Base-by-base conservation (phyloP, 495 filamentous ascomycete species). In the Hyaloscypha hepaticicola region DNA sequence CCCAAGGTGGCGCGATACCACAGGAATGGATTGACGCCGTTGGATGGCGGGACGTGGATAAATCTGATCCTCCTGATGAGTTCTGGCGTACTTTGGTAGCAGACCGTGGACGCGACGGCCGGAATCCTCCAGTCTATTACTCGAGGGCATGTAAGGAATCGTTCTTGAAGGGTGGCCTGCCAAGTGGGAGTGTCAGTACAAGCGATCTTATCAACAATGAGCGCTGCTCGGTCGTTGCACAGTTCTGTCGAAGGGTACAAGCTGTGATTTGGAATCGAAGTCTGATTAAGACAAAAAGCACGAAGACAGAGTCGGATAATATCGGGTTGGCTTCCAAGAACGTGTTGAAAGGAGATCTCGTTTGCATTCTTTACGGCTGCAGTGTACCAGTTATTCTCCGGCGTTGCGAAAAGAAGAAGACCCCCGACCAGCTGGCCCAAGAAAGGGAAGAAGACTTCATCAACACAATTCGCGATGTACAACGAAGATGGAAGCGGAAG, bases 281-380 rank as follows among this genome's bases (percentile, higher is more conserved):
- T 12, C 25, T 55, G 70, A 56, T 70, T 69, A 51, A 56, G 49
- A 28, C 66, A 33, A 21, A 48, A 8, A 16, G 22, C 7, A 11
- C 9, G 5, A 1, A 24, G 19, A 22, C 28, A 3, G 2, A 33
- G 31, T 7, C 7, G 0, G 31, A 33, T 12, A 45, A 45, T 45
- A 45, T 73, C 0, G 75, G 72, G 1, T 55, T 77, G 0, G 74
- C 63, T 0, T 52, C 26, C 25, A 52, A 65, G 7, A 53, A 52
- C n/a, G 69, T 70, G 0, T 28, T 61, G 21, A 29, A 28, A 6
- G 72, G 73, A 5, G 77, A 80, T 66, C 28, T 70, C 0, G 66
- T 79, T 19, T 77, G 73, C 55, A 79, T 79, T 24, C 62, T 80
- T 1, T 77, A 69, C 51, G 78, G 77, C 5, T 53, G 50, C 25